These are phyloP conservation scores for Pestalotiopsis sp. DNA, from an alignment of 2,329 filamentous ascomycete genomes.

Conservation along the genomic window DNA sequence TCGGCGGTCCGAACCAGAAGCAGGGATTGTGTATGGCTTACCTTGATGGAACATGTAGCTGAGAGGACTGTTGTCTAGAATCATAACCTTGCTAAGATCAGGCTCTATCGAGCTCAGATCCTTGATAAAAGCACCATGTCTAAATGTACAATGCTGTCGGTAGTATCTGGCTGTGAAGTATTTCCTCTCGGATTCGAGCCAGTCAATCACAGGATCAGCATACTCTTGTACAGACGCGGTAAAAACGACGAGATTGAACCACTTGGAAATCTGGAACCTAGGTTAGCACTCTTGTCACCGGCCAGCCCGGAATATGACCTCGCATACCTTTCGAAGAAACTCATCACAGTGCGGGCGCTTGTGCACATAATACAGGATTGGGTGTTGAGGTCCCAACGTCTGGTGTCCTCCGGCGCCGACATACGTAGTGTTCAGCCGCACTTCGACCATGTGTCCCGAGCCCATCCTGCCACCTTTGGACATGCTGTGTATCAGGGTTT, in stretches of 20 bases:
- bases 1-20: constrained; percentile 4
- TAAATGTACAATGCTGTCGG: constrained; percentile 93
- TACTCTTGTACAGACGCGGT: constrained; percentile 98
- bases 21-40: constrained; percentile 38
- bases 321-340: constrained; percentile 77
- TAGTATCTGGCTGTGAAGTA: constrained; percentile 95
- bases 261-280: constrained; percentile 75
- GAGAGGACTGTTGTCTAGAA: constrained; percentile 96
- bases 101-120: constrained; percentile 95
- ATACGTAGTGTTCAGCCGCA: constrained; percentile 77
- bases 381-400: constrained; percentile 81
- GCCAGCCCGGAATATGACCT: too few relatives aligned
- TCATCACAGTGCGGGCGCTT: constrained; percentile 97
- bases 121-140: constrained; percentile 97
- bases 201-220: constrained; percentile 97
- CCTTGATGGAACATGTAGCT: constrained; percentile 99
- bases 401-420: constrained; percentile 69
- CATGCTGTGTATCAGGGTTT: constrained; percentile 97
- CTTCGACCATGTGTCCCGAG: constrained; percentile 98
- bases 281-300: not conserved
- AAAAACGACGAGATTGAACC: constrained; percentile 97
- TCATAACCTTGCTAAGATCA: constrained; percentile 97
- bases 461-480: constrained; percentile 95
- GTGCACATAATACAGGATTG: constrained; percentile 98
- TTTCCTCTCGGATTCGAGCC: constrained; percentile 95